phyloP scores from a whole-genome alignment of 2,329 filamentous ascomycete species.

The Cordyceps cateniannulata region DNA sequence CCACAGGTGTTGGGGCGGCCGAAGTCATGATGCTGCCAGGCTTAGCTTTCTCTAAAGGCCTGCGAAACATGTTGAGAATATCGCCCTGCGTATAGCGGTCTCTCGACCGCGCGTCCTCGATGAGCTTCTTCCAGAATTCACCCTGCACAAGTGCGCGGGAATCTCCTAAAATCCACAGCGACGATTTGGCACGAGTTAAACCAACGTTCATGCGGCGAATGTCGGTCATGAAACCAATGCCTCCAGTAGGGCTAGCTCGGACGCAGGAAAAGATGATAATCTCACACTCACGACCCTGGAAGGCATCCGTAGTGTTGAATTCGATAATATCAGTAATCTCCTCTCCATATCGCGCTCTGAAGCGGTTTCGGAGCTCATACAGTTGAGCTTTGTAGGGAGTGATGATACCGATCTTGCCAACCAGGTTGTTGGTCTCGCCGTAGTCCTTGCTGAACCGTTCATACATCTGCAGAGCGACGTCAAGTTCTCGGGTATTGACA shows the following conservation, averaged over 20 bases:
- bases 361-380: conserved; percentile 68
- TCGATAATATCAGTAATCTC: conserved; percentile 73
- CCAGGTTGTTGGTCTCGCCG: conserved; percentile 58
- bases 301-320: conserved; percentile 98
- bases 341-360: conserved; percentile 66
- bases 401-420: conserved; percentile 88
- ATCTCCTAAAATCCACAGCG: conserved; percentile 93
- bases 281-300: conserved; percentile 93
- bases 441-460: conserved; percentile 72
- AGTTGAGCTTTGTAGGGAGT: conserved; percentile 97
- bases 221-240: conserved; percentile 96
- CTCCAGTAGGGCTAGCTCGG: conserved; percentile 82
- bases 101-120: conserved; percentile 71
- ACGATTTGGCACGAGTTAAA: conserved; percentile 91
- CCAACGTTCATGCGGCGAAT: conserved; percentile 99
- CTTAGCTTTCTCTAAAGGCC: conserved; percentile 32
- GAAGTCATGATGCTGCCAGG: conserved; percentile 15
- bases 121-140: conserved; percentile 82
- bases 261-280: conserved; percentile 99
- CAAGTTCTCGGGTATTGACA: conserved; percentile 80
- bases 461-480: conserved; percentile 80
- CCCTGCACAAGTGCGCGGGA: conserved; percentile 80
- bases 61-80: conserved; percentile 42
- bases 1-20: conserved; percentile 15
- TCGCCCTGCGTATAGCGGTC: conserved; percentile 69